A percentile compares a stretch with the other conserved stretches of the same genome.
Evolutionary conservation across 257 asterid genomes (phyloP).

Genomic region (Misopates orontium): DNA sequence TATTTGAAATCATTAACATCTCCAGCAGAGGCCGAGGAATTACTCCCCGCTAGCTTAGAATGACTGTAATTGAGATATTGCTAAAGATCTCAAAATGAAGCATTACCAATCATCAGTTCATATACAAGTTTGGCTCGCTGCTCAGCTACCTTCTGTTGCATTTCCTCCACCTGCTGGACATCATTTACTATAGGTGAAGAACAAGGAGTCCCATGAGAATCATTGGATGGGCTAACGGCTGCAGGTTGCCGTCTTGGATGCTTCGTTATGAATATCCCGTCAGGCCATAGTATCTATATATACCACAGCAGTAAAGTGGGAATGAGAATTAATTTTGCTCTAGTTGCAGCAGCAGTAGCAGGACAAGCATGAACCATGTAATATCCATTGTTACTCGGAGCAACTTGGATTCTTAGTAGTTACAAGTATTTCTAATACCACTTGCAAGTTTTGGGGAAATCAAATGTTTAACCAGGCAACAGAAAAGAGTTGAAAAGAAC

Average conservation of each 20-base stretch:
- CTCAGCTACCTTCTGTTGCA: slow-evolving; percentile 74
- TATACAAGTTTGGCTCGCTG: slow-evolving; percentile 80
- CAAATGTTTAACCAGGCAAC: slow-evolving; percentile 16
- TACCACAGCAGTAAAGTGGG: slow-evolving; percentile 25
- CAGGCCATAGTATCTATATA: slow-evolving; percentile 88
- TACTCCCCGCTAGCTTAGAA: neutral
- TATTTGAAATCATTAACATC: slow-evolving; percentile 18
- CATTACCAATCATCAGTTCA: slow-evolving; percentile 70
- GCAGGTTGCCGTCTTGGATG: slow-evolving; percentile 75
- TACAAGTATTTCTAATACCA: too few relatives aligned
- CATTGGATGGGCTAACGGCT: slow-evolving; percentile 43
- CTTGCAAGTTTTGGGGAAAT: neutral
- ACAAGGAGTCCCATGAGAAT: slow-evolving; percentile 38
- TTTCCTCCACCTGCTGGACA: slow-evolving; percentile 52
- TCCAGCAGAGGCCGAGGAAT: slow-evolving; percentile 13
- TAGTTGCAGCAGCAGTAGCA: slow-evolving; percentile 16
- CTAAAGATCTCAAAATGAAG: slow-evolving; percentile 9
- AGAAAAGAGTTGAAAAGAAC: slow-evolving; percentile 13
- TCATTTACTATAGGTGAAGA: slow-evolving; percentile 59
- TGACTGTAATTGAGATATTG: slow-evolving; percentile 7
- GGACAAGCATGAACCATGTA: slow-evolving; percentile 24
- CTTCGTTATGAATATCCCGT: slow-evolving; percentile 92
- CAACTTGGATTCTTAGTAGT: too few relatives aligned
- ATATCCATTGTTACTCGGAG: neutral
- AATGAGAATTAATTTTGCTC: slow-evolving; percentile 12